Percentiles rank a stretch among this genome's conserved stretches.
Evolutionary conservation across 2,329 filamentous ascomycete genomes (phyloP).

Genomic region (Fusarium sulawesiense): DNA sequence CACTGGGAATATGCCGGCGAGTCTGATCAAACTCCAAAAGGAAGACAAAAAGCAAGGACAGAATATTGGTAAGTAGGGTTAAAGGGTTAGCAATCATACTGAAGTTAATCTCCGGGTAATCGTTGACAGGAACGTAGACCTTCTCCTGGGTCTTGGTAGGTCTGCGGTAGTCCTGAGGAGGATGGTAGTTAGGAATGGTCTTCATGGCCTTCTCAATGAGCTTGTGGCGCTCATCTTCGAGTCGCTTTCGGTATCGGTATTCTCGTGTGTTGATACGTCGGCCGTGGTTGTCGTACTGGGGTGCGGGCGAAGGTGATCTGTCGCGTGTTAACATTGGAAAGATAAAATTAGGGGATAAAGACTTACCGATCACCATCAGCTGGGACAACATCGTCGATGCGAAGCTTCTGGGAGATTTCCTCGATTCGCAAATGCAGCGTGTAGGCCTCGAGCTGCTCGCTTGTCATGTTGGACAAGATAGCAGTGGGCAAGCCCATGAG

Average conservation of each 20-base stretch:
- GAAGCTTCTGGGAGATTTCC: conserved; percentile 98
- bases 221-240: conserved; percentile 99
- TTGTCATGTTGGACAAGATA: conserved; percentile 97
- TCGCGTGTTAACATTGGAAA: conserved; percentile 25
- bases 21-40: conserved; percentile 60
- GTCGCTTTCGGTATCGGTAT: conserved; percentile 96
- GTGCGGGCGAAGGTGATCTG: conserved; percentile 94
- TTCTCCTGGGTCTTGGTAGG: conserved; percentile 99
- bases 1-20: conserved; percentile 49
- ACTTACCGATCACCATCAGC: conserved; percentile 93
- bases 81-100: conserved; percentile 99
- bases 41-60: conserved; percentile 53
- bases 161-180: conserved; percentile 96
- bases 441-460: conserved; percentile 97
- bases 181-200: conserved; percentile 99
- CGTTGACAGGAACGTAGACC: conserved; percentile 99
- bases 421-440: conserved; percentile 96
- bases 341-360: background rate
- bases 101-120: conserved; percentile 99
- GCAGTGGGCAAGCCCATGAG: conserved; percentile 97
- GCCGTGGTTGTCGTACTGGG: conserved; percentile 99
- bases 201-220: conserved; percentile 99
- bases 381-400: conserved; percentile 98
- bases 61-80: conserved; percentile 73
- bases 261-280: conserved; percentile 99